Evolutionary conservation across 805 yeast genomes (phyloP).

Genomic region (Hagleromyces aurorensis): DNA sequence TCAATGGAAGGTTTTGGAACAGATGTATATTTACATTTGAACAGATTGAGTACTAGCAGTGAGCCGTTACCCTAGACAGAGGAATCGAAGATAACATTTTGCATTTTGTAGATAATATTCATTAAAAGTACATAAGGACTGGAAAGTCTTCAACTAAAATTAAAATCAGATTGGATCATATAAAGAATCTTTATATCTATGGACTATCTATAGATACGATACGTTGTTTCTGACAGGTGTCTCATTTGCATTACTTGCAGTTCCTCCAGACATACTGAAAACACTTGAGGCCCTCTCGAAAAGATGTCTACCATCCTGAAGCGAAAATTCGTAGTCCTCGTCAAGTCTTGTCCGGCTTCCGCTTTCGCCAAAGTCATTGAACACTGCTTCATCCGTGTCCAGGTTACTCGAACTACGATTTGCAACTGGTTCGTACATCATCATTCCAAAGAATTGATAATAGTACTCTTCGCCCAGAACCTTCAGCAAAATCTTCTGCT

Average conservation of each 20-base stretch:
- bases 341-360: conserved; percentile 32
- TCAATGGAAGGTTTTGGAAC: conserved; percentile 95
- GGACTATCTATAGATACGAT: conserved; percentile 3
- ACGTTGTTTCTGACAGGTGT: conserved; percentile 1
- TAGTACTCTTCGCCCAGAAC: conserved; percentile 29
- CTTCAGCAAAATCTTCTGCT: conserved; percentile 23
- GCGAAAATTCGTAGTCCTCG: conserved; percentile 32
- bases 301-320: conserved; percentile 29
- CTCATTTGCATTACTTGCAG: conserved; percentile 1
- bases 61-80: conserved; percentile 44
- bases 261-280: conserved; percentile 8
- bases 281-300: conserved; percentile 27
- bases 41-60: conserved; percentile 62
- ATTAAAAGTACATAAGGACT: conserved; percentile 2
- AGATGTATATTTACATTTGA: conserved; percentile 81
- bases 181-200: conserved; percentile 1
- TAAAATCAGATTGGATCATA: no score
- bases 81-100: not conserved
- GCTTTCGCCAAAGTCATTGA: conserved; percentile 2
- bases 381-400: conserved; percentile 2
- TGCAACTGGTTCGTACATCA: conserved; percentile 21
- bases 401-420: conserved; percentile 4
- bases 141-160: not conserved
- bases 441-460: conserved; percentile 30
- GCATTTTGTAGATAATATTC: conserved; percentile 1